Percentiles rank a stretch among this genome's conserved stretches.
phyloP scores from a whole-genome alignment of 140 eudicot species.

The Erigeron philadelphicus region DNA sequence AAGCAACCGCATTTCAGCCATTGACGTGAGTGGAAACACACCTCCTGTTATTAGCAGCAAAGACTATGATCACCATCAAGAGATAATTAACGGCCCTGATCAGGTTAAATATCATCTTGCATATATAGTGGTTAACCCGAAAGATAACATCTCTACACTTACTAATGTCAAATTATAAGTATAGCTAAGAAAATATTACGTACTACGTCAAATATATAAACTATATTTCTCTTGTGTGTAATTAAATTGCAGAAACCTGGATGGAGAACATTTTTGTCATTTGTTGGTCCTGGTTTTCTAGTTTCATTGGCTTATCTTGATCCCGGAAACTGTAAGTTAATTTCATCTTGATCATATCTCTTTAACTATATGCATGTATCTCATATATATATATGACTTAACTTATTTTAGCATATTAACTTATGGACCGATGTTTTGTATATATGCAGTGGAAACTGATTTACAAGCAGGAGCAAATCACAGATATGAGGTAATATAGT shows the following conservation, averaged over 20 bases:
- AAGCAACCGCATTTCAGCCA: constrained; percentile 33
- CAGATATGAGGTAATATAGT: constrained; percentile 53
- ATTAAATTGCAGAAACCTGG: constrained; percentile 51
- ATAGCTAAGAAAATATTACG: background rate
- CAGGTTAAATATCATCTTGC: constrained; percentile 18
- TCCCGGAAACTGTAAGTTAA: constrained; percentile 90
- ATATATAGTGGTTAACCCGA: background rate
- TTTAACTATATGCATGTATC: background rate
- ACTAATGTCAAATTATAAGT: background rate
- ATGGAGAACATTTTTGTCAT: constrained; percentile 64
- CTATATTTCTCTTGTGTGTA: background rate
- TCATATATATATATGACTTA: background rate
- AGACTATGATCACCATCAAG: constrained; percentile 29
- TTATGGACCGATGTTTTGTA: constrained; percentile 2
- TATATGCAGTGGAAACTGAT: constrained; percentile 79
- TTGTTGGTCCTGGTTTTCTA: constrained; percentile 92
- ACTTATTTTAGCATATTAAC: background rate
- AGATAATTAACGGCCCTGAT: constrained; percentile 7
- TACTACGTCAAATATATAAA: background rate
- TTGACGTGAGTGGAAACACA: constrained; percentile 9
- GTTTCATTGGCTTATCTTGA: constrained; percentile 94
- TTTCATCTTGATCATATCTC: background rate
- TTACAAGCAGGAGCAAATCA: constrained; percentile 99
- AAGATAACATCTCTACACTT: background rate
- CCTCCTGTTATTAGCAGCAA: constrained; percentile 11